A percentile compares a stretch with the other conserved stretches of the same genome.
phyloP scores from a whole-genome alignment of 352 stramenopile genomes.

The Phytophthora agathidicida region DNA sequence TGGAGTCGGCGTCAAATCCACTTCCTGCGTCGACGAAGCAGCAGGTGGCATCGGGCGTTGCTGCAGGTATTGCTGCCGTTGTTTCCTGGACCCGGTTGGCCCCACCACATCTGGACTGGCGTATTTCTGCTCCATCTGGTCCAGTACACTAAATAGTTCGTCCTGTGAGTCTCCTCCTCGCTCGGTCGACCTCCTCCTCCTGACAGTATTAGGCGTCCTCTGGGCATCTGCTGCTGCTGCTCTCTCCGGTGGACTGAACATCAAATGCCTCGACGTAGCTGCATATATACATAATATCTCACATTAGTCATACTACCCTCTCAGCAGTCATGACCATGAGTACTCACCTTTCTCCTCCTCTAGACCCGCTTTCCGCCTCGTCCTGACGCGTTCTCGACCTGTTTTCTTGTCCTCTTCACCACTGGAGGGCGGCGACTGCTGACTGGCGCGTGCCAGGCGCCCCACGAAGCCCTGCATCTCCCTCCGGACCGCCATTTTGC shows the following conservation, averaged over 20 bases:
- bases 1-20: conserved; percentile 11
- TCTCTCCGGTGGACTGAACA: conserved; percentile 48
- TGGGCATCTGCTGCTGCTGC: background rate
- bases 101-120: conserved; percentile 34
- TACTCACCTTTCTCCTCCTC: conserved; percentile 30
- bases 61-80: background rate
- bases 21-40: background rate
- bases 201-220: conserved; percentile 2
- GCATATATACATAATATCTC: background rate
- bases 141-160: conserved; percentile 61
- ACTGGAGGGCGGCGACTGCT: conserved; percentile 39
- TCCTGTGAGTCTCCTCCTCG: conserved; percentile 57
- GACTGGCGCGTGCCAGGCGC: conserved; percentile 58
- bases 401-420: conserved; percentile 17
- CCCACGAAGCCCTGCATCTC: conserved; percentile 80
- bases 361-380: conserved; percentile 3
- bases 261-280: conserved; percentile 51
- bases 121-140: conserved; percentile 71
- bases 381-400: conserved; percentile 5
- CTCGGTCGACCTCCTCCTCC: conserved; percentile 14
- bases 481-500: conserved; percentile 64
- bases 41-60: background rate
- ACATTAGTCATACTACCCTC: conserved; percentile 6
- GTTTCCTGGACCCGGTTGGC: background rate
- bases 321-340: background rate